A percentile compares a stretch with the other conserved stretches of the same genome.
Conservation (phyloP, 1,139 yeast genomes). For the Scheffersomyces titani region DNA sequence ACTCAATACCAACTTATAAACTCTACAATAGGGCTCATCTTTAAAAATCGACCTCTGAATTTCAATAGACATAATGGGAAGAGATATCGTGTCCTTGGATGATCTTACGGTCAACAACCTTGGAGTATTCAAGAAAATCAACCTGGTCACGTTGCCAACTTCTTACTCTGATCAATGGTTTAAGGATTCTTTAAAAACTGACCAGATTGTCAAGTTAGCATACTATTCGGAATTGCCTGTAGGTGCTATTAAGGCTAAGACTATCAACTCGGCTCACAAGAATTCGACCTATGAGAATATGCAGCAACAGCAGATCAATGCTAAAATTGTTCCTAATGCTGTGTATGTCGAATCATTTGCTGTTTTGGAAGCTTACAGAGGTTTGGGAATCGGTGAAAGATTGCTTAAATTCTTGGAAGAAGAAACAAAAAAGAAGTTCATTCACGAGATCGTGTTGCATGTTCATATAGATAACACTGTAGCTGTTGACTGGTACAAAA, state of each 20-base stretch:
- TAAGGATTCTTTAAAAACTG: conserved; percentile 34
- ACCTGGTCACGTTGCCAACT: conserved; percentile 43
- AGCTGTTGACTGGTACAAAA: conserved; percentile 57
- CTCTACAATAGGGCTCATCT: not conserved
- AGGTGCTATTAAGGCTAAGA: conserved; percentile 63
- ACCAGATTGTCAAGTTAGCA: conserved; percentile 44
- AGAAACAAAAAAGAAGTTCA: conserved; percentile 51
- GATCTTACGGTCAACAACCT: conserved; percentile 57
- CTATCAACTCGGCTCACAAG: conserved; percentile 33
- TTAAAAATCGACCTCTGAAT: not conserved
- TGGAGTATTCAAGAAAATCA: conserved; percentile 53
- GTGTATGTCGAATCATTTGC: conserved; percentile 68
- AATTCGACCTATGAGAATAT: conserved; percentile 24
- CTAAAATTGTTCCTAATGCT: conserved; percentile 48
- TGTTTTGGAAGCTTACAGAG: conserved; percentile 61
- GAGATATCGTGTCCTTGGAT: conserved; percentile 51
- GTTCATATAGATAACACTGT: conserved; percentile 50
- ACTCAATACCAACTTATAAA: not conserved
- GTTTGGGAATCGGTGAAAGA: conserved; percentile 61
- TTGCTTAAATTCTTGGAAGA: conserved; percentile 57
- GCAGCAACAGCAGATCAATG: conserved; percentile 21
- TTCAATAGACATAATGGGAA: conserved; percentile 16
- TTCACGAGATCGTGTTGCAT: conserved; percentile 61
- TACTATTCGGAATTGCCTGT: conserved; percentile 69
- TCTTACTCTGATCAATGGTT: conserved; percentile 49